These are phyloP conservation scores for Oryza glaberrima DNA, from an alignment of 176 grass and related monocot genomes.

Conservation along the genomic window DNA sequence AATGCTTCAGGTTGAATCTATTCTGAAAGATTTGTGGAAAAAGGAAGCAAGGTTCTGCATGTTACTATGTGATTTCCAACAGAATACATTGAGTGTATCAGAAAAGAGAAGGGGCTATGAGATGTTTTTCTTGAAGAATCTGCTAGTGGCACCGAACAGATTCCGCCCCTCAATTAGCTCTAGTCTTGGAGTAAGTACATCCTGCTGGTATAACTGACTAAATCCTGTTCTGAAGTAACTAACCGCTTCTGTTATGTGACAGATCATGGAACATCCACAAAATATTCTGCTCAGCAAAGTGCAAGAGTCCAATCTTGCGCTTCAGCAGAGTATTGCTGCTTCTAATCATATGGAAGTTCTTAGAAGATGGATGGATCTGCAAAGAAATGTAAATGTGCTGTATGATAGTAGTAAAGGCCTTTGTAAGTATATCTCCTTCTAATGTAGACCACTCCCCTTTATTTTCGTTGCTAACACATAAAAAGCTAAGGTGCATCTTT, in stretches of 20 bases:
- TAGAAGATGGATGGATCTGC: slow-evolving; percentile 88
- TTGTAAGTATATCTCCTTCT: slow-evolving; percentile 44
- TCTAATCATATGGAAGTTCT: slow-evolving; percentile 60
- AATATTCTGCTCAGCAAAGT: slow-evolving; percentile 82
- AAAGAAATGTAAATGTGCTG: slow-evolving; percentile 73
- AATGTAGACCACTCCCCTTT: slow-evolving; percentile 10
- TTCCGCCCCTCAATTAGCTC: slow-evolving; percentile 71
- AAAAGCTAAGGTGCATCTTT: not conserved
- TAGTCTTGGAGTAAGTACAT: slow-evolving; percentile 64
- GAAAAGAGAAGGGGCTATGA: slow-evolving; percentile 64
- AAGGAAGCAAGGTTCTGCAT: slow-evolving; percentile 74
- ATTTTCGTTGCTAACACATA: not conserved
- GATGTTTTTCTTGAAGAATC: slow-evolving; percentile 89
- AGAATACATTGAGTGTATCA: slow-evolving; percentile 53
- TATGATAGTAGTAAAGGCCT: slow-evolving; percentile 84
- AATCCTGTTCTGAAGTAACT: slow-evolving; percentile 29
- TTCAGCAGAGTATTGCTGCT: slow-evolving; percentile 44
- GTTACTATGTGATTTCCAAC: slow-evolving; percentile 78
- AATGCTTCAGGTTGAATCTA: slow-evolving; percentile 70
- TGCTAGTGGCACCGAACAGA: slow-evolving; percentile 83
- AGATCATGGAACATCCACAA: slow-evolving; percentile 95
- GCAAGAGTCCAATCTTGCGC: slow-evolving; percentile 66
- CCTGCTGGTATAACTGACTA: slow-evolving; percentile 16
- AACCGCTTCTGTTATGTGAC: slow-evolving; percentile 7
- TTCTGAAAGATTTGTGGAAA: slow-evolving; percentile 82